Conservation (phyloP, 108 stramenopile genomes). For the Cylindrotheca closterium region DNA sequence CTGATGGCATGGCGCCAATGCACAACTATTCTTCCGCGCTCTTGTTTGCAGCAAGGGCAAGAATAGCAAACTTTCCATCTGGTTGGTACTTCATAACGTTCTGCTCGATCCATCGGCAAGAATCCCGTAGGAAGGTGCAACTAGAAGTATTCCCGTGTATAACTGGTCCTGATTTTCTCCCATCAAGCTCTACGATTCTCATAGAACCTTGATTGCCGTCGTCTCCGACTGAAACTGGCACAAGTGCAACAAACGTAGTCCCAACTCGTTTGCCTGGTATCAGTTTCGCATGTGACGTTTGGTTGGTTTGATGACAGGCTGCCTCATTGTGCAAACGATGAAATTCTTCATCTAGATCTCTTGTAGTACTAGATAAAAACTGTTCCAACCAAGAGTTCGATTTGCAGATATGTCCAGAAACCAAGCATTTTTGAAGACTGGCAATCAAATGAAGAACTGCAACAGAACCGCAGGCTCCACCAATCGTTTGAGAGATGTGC, state of each 20-base stretch:
- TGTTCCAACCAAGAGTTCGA: constrained; percentile 54
- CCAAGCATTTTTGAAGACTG: constrained; percentile 47
- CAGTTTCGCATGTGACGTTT: constrained; percentile 38
- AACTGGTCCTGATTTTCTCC: constrained; percentile 82
- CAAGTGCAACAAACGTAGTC: constrained; percentile 86
- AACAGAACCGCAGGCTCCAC: constrained; percentile 86
- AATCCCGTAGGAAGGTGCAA: constrained; percentile 48
- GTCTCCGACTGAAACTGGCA: constrained; percentile 16
- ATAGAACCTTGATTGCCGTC: constrained; percentile 54
- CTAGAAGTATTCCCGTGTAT: constrained; percentile 49
- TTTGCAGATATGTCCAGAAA: constrained; percentile 28
- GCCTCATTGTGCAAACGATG: constrained; percentile 64
- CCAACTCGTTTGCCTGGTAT: constrained; percentile 49
- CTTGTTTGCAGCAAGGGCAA: constrained; percentile 60
- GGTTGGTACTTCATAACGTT: constrained; percentile 65
- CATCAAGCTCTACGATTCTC: constrained; percentile 89
- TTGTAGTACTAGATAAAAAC: constrained; percentile 55
- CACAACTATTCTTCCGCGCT: background rate
- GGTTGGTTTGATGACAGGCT: constrained; percentile 40
- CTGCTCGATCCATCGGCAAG: constrained; percentile 43
- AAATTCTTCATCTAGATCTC: constrained; percentile 48
- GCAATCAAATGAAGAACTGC: constrained; percentile 67
- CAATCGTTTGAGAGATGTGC: constrained; percentile 74
- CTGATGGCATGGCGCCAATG: no score
- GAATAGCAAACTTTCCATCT: constrained; percentile 72